Percentiles rank a stretch among this genome's conserved stretches.
These are phyloP conservation scores for Uncinocarpus reesii DNA, from an alignment of 2,329 filamentous ascomycete species.

Conservation along the genomic window DNA sequence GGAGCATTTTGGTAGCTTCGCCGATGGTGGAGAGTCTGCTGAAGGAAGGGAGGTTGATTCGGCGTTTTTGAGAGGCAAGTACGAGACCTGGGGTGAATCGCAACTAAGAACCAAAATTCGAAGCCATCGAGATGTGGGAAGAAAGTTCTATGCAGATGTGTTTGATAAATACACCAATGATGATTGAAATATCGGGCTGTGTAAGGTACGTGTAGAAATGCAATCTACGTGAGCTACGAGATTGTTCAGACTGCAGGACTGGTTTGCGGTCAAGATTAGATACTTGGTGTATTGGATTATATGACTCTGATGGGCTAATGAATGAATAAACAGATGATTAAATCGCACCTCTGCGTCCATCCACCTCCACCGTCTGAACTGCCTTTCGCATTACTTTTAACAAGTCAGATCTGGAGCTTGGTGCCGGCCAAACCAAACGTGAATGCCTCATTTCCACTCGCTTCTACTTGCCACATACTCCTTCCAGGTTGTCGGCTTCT, in stretches of 20 bases:
- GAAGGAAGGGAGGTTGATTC: conserved; percentile 39
- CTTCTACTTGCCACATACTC: conserved; percentile 20
- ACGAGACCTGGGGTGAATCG: conserved; percentile 47
- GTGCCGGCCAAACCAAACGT: no score
- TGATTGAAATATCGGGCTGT: conserved; percentile 16
- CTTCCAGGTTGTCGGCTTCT: conserved; percentile 23
- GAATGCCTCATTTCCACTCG: conserved; percentile 9
- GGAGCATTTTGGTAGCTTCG: conserved; percentile 28
- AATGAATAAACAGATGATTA: no score
- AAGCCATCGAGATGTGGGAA: conserved; percentile 43
- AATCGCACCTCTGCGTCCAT: no score
- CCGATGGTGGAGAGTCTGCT: conserved; percentile 25
- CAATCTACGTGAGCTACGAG: no score
- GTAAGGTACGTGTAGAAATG: neutral
- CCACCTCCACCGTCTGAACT: no score
- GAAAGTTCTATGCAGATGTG: conserved; percentile 40
- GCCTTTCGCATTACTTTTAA: neutral
- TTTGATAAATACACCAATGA: conserved; percentile 42
- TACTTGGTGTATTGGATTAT: neutral
- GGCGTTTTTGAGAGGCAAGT: conserved; percentile 41
- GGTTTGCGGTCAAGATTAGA: neutral
- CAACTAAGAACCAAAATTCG: conserved; percentile 46
- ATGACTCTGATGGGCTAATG: neutral
- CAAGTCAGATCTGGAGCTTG: neutral
- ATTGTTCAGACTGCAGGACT: neutral